Evolutionary conservation across 306 rosid genomes (phyloP), one percentile per base, ranked within the genome.

Genomic region (Quercus suber): DNA sequence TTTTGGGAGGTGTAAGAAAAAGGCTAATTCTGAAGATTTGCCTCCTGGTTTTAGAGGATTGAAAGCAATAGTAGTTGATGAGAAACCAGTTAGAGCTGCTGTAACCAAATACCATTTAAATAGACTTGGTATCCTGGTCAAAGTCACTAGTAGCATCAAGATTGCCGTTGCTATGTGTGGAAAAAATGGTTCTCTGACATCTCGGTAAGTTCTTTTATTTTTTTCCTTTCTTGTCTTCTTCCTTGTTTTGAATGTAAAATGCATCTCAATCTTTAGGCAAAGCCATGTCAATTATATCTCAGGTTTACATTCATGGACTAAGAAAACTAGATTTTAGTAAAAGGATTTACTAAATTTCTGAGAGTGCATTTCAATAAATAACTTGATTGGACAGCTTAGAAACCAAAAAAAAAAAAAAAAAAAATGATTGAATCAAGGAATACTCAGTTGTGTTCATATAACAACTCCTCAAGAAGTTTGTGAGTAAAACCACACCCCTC

Each of bases 1-100:
- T 78, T 91, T 93, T 33, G 87, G 85, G 76, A 88, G 87, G 71
- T 86, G 82, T 61, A 91, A 89, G 85, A 93, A 93, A 86, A 96
- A 86, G 67, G 87, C 88, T 37, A 88, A 83, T 58, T 79, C 82
- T 28, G 99, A 93, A 85, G 98, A 93, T 59, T 90, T 93, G 56
- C 96, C 98, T 77, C 87, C 94, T 45, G 76, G 83, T 81, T 91
- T 91, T 82, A 88, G 87, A 83, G 99, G 98, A 53, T 81, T 91
- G 82, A 91, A 87, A 83, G 97, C 97, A 55, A 71, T 91, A 77
- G 89, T 96, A 73, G 94, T 96, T 73, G 99, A 96, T 83, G 92
- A 78, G 45, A 96, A 91, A 73, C 97, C 92, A 69, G 98, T 96
- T 77, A 91, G 99, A 90, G 98, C 99, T 80, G 90, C 99, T 56